phyloP scores from a whole-genome alignment of 371 early-diverging fungal genomes.

The Vairimorpha apis region DNA sequence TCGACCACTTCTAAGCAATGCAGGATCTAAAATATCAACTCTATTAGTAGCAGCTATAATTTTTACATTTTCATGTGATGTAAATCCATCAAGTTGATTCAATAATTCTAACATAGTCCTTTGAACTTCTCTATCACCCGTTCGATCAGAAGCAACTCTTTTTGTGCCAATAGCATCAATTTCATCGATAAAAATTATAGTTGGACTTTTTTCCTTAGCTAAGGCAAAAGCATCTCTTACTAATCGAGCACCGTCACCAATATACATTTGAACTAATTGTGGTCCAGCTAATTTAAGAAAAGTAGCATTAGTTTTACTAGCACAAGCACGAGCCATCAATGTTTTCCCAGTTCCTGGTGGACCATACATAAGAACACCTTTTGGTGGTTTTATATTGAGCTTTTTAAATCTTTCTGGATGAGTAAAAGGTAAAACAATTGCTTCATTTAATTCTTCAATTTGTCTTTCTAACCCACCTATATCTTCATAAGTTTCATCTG shows the following conservation, averaged over 20 bases:
- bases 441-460: conserved; percentile 95
- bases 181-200: conserved; percentile 99
- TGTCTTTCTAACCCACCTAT: conserved; percentile 97
- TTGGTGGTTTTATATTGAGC: conserved; percentile 91
- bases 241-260: conserved; percentile 96
- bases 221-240: conserved; percentile 95
- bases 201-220: conserved; percentile 94
- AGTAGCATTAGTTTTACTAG: conserved; percentile 87
- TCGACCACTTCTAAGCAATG: conserved; percentile 93
- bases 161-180: conserved; percentile 98
- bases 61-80: conserved; percentile 87
- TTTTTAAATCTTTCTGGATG: conserved; percentile 88
- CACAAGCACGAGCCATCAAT: conserved; percentile 89
- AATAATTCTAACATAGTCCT: conserved; percentile 98
- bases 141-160: conserved; percentile 90
- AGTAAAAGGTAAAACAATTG: conserved; percentile 92
- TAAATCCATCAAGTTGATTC: conserved; percentile 97
- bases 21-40: conserved; percentile 98
- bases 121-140: conserved; percentile 98
- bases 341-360: conserved; percentile 88
- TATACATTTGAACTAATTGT: conserved; percentile 97
- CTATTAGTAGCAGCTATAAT: conserved; percentile 99
- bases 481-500: conserved; percentile 94
- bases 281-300: conserved; percentile 93
- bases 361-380: conserved; percentile 94